Base-by-base conservation (phyloP, 1,284 basidiomycete species). In the Pascua sp. region DNA sequence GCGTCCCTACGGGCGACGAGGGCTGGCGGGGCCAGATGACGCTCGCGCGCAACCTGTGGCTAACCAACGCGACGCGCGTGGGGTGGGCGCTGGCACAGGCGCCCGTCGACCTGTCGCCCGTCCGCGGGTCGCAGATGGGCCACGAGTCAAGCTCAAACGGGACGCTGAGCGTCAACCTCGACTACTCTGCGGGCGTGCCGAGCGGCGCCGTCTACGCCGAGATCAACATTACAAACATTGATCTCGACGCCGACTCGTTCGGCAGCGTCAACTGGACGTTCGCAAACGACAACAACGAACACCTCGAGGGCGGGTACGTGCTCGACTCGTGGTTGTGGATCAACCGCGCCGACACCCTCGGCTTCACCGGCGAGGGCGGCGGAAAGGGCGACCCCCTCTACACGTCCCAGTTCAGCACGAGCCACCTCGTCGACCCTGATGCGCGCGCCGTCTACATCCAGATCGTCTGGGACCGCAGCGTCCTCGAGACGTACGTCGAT, bases 21-120 rank as follows among this genome's bases (percentile, higher is more conserved):
- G 72, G 72, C 9, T 79, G 72, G 72, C 65, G 78, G 18, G 73
- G 71, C 48, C 66, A 70, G 36, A 75, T 78, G 72, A 65, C 63
- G 16, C 59, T 67, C 16, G 73, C 64, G 46, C 70, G 63, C 57
- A 65, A 48, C 52, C 73, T 68, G 57, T 76, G 53, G 62, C 60
- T 68, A 47, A 67, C 61, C 47, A 71, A 73, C 57, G 62, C 63
- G 38, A 63, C 65, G 7, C 69, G 67, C 36, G 24, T 32, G 24
- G 72, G 73, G n/a, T 70, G 68, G 61, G 66, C 67, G 43, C 64
- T 78, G 49, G 69, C 68, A 46, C 70, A 69, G 51, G 61, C 56
- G 44, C 73, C 76, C 2, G 68, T 67, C 55, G 62, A 71, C 52
- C 55, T 76, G 16, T 55, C 60, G 8, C 64, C 67, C 8, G 54